These are phyloP conservation scores for Jaapia argillacea DNA, from an alignment of 768 basidiomycete species.

Conservation along the genomic window DNA sequence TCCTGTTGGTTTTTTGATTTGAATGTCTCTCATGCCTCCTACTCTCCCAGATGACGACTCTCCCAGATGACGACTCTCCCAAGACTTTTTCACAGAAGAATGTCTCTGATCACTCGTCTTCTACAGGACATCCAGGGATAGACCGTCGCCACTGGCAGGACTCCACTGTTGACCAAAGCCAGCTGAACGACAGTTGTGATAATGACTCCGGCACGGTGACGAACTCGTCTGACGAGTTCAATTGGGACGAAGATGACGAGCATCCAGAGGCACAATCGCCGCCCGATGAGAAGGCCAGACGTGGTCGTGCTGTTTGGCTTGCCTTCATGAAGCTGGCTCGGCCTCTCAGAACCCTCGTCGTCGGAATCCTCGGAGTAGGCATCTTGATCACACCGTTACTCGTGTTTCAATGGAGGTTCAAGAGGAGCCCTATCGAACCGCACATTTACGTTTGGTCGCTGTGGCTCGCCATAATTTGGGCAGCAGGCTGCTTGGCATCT, in stretches of 20 bases:
- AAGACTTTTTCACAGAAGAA: too few relatives aligned
- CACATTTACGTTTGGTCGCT: constrained; percentile 60
- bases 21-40: too few relatives aligned
- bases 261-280: constrained; percentile 45
- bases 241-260: constrained; percentile 42
- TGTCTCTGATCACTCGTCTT: too few relatives aligned
- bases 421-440: constrained; percentile 30
- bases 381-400: constrained; percentile 63
- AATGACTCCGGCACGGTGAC: too few relatives aligned
- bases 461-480: constrained; percentile 64
- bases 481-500: constrained; percentile 47
- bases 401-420: constrained; percentile 57
- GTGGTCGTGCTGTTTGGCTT: constrained; percentile 53
- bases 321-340: constrained; percentile 59
- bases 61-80: too few relatives aligned
- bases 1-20: too few relatives aligned
- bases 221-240: constrained; percentile 3
- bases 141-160: too few relatives aligned
- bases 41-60: too few relatives aligned
- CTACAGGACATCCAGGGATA: too few relatives aligned
- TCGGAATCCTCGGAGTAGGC: constrained; percentile 48
- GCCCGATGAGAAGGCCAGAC: constrained; percentile 36
- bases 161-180: neutral
- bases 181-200: neutral
- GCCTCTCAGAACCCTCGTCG: constrained; percentile 45